Percentiles rank a stretch among this genome's conserved stretches.
Conservation (phyloP, 768 basidiomycete species). For the Chlorophyllum brunneum region DNA sequence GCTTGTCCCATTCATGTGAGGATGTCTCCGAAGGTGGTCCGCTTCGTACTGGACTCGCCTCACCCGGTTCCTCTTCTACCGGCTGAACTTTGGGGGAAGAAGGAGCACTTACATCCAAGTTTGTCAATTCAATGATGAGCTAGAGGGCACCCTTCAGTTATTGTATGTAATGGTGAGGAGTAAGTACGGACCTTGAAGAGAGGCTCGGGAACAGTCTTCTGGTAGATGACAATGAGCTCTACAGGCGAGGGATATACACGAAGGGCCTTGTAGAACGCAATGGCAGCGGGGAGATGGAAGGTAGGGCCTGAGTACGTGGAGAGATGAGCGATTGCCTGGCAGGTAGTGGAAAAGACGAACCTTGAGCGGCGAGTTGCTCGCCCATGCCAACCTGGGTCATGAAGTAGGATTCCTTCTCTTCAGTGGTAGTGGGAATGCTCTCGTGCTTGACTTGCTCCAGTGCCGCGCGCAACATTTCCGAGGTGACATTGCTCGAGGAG, state of each 20-base stretch:
- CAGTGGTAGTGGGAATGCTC: conserved; percentile 58
- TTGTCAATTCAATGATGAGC: conserved; percentile 74
- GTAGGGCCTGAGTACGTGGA: conserved; percentile 54
- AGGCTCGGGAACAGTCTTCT: conserved; percentile 81
- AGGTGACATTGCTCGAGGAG: conserved; percentile 29
- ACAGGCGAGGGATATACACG: conserved; percentile 92
- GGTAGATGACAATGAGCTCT: conserved; percentile 92
- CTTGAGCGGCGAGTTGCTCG: conserved; percentile 76
- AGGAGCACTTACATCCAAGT: conserved; percentile 81
- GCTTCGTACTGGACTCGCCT: conserved; percentile 58
- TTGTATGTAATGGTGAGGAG: neutral
- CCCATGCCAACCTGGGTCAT: conserved; percentile 86
- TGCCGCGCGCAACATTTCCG: conserved; percentile 58
- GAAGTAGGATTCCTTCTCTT: conserved; percentile 86
- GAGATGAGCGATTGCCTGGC: neutral
- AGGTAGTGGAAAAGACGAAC: conserved; percentile 36
- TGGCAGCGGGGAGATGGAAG: conserved; percentile 75
- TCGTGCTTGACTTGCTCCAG: conserved; percentile 69
- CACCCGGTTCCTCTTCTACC: conserved; percentile 31
- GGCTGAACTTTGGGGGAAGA: conserved; percentile 30
- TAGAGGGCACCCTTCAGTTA: conserved; percentile 15
- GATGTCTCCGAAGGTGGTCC: conserved; percentile 78
- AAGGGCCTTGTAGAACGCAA: conserved; percentile 91
- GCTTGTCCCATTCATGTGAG: conserved; percentile 87
- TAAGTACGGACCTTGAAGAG: conserved; percentile 64